phyloP scores from a whole-genome alignment of 805 yeast genomes.

The Gaillardinia entomophila region DNA sequence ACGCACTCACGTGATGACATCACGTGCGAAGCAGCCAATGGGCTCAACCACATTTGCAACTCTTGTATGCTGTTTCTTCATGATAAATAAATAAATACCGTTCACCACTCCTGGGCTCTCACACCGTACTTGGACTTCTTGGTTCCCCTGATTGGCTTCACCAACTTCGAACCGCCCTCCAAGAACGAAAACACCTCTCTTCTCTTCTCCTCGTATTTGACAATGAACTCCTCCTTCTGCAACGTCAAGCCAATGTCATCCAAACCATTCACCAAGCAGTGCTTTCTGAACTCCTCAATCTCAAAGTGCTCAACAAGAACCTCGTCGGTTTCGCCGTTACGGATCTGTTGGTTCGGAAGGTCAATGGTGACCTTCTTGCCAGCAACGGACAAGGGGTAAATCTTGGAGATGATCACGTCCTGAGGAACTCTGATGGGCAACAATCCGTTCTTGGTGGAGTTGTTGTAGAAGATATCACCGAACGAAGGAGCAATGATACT shows the following conservation, averaged over 20 bases:
- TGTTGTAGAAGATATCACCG: slow-evolving; percentile 97
- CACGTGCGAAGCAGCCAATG: too few relatives aligned
- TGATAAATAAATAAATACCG: background rate
- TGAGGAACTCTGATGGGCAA: slow-evolving; percentile 89
- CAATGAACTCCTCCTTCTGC: slow-evolving; percentile 77
- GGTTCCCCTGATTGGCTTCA: slow-evolving; percentile 61
- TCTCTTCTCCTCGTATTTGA: slow-evolving; percentile 71
- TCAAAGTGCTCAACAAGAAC: slow-evolving; percentile 79
- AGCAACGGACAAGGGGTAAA: slow-evolving; percentile 73
- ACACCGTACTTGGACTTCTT: slow-evolving; percentile 65
- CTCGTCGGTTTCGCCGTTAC: slow-evolving; percentile 51
- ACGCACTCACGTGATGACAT: too few relatives aligned
- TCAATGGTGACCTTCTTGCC: slow-evolving; percentile 75
- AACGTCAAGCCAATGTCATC: slow-evolving; percentile 96
- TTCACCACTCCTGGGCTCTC: slow-evolving; percentile 70
- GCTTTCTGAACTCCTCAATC: slow-evolving; percentile 87
- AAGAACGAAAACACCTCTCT: slow-evolving; percentile 80
- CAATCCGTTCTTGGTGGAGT: slow-evolving; percentile 93
- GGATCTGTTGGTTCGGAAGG: slow-evolving; percentile 80
- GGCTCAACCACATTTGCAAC: too few relatives aligned
- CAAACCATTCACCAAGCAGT: slow-evolving; percentile 88
- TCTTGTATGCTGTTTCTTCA: too few relatives aligned
- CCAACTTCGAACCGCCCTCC: slow-evolving; percentile 76
- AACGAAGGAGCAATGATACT: slow-evolving; percentile 96
- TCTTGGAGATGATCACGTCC: slow-evolving; percentile 61